These are phyloP conservation scores for Pichia kluyveri DNA, from an alignment of 805 yeast genomes.

Conservation along the genomic window DNA sequence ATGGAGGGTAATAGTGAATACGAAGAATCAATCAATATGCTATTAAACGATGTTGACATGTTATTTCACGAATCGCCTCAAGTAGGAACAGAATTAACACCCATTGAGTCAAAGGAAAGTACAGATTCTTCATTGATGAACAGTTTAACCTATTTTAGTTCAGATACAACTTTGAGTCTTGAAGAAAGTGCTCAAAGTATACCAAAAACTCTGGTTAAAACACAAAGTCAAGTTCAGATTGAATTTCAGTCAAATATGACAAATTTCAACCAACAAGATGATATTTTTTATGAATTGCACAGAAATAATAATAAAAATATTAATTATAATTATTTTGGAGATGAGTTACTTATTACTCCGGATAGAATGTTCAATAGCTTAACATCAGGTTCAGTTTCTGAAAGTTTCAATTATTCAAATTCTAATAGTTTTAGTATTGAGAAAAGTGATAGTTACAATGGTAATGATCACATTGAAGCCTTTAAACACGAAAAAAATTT, in stretches of 20 bases:
- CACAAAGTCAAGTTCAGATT: not conserved
- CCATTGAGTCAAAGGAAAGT: not conserved
- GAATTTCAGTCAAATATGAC: not conserved
- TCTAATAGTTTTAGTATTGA: not conserved
- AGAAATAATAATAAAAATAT: not conserved
- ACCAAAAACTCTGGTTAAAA: not conserved
- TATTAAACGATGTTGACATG: not conserved
- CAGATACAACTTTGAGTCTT: not conserved
- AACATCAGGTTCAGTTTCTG: not conserved
- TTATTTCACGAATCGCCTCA: not conserved
- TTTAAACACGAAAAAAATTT: not conserved
- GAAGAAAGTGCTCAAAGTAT: not conserved
- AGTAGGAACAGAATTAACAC: not conserved
- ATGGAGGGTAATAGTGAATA: not conserved
- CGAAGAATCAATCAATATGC: not conserved
- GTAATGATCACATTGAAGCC: not conserved
- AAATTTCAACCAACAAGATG: not conserved
- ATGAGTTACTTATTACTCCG: not conserved
- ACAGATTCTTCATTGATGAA: not conserved
- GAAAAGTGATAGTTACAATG: not conserved
- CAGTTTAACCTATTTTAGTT: not conserved
- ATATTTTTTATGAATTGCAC: not conserved
- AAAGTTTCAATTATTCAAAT: not conserved
- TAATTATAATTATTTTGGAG: not conserved
- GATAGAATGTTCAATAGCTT: not conserved